Evolutionary conservation across 495 filamentous ascomycete genomes (phyloP).

Genomic region (Neurospora pannonica): DNA sequence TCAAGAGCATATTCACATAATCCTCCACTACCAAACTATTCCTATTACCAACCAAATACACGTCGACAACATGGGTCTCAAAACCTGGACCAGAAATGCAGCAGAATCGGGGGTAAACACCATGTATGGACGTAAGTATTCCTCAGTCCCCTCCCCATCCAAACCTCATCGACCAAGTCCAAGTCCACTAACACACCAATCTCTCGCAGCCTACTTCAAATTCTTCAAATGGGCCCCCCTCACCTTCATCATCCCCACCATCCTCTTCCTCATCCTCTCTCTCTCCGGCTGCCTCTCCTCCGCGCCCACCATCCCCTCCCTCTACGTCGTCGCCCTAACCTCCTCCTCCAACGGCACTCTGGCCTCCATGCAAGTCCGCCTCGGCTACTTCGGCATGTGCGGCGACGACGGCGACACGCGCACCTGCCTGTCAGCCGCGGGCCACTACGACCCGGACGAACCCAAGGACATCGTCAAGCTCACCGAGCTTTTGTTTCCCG

Average conservation of each 20-base stretch:
- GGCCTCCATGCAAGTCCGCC: conserved; percentile 12
- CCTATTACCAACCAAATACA: neutral
- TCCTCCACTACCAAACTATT: neutral
- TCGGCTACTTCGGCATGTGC: conserved; percentile 31
- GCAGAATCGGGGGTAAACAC: neutral
- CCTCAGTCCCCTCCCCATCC: neutral
- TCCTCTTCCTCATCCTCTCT: conserved; percentile 9
- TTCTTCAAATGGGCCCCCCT: neutral
- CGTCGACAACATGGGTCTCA: neutral
- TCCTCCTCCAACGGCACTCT: conserved; percentile 11
- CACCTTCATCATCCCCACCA: neutral
- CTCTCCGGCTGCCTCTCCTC: conserved; percentile 22
- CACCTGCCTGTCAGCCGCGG: conserved; percentile 12
- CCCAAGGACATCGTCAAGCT: conserved; percentile 7
- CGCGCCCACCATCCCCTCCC: conserved; percentile 19
- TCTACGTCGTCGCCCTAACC: conserved; percentile 20
- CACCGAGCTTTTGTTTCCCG: neutral
- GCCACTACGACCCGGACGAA: conserved; percentile 5
- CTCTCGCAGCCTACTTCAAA: neutral
- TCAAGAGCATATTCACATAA: neutral
- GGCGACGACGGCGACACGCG: conserved; percentile 13
- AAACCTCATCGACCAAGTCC: neutral
- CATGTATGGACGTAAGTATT: neutral
- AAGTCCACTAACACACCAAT: neutral
- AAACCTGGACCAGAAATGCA: neutral